Evolutionary conservation across 1,139 yeast genomes (phyloP).

Genomic region (Protomyces macrosporus): DNA sequence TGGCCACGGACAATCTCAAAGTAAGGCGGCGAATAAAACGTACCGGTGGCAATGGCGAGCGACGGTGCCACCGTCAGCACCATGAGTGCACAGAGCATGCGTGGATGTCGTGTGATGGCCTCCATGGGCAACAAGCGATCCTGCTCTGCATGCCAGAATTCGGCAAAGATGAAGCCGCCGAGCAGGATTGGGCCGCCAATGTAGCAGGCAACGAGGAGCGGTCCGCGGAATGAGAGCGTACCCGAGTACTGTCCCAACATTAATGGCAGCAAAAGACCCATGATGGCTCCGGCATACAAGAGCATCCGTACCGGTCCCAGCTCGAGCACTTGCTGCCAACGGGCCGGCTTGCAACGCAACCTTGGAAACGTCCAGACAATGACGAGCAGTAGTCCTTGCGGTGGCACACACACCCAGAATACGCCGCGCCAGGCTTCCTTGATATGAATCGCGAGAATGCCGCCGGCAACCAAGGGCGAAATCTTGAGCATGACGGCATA

Average conservation of each 20-base stretch:
- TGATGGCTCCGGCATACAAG: conserved; percentile 4
- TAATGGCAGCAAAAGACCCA: conserved; percentile 2
- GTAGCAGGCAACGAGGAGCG: conserved; percentile 1
- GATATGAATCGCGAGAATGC: background rate
- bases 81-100: conserved; percentile 2
- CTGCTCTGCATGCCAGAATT: conserved; percentile 2
- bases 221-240: background rate
- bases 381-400: background rate
- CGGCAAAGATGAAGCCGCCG: background rate
- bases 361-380: conserved; percentile 8
- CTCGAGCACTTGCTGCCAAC: conserved; percentile 8
- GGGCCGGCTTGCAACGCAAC: background rate
- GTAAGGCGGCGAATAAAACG: conserved; percentile 11
- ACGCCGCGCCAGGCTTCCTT: conserved; percentile 14
- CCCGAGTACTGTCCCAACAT: conserved; percentile 5
- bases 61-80: conserved; percentile 1
- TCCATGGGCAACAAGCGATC: conserved; percentile 5
- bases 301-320: conserved; percentile 2
- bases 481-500: conserved; percentile 23
- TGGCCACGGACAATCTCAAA: conserved; percentile 6
- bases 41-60: background rate
- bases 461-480: conserved; percentile 12
- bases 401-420: conserved; percentile 16
- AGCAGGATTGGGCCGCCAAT: background rate
- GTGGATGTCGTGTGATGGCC: background rate